Conservation (phyloP, 208 protist genomes). For the Leishmania major region DNA sequence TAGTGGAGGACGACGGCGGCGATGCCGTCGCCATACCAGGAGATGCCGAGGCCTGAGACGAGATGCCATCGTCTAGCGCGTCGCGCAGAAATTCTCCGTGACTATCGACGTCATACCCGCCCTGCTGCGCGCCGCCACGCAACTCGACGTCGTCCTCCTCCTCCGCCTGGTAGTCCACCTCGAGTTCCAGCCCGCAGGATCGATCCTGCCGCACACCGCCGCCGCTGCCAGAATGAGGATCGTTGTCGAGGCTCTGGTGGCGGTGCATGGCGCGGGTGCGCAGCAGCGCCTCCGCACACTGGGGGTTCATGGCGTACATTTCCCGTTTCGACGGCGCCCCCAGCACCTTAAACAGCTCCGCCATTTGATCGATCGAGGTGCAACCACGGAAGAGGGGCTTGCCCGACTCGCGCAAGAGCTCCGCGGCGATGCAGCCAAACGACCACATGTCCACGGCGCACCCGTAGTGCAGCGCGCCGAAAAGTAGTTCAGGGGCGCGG, state of each 20-base stretch:
- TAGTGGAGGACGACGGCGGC: background rate
- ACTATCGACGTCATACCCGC: constrained; percentile 4
- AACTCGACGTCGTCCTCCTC: background rate
- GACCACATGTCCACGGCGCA: constrained; percentile 93
- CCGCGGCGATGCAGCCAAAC: constrained; percentile 95
- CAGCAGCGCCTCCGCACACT: constrained; percentile 87
- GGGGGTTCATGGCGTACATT: constrained; percentile 97
- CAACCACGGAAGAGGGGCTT: constrained; percentile 91
- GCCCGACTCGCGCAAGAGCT: constrained; percentile 90
- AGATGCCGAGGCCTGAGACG: background rate
- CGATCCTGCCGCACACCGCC: background rate
- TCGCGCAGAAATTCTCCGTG: constrained; percentile 13
- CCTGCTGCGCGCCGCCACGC: background rate
- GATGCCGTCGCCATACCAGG: background rate
- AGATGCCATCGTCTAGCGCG: constrained; percentile 16
- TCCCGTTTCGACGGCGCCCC: constrained; percentile 91
- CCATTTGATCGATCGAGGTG: constrained; percentile 96
- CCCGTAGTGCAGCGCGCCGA: constrained; percentile 88
- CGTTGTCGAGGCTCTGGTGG: background rate
- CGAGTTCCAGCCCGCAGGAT: background rate
- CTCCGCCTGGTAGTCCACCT: background rate
- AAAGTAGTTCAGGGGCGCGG: constrained; percentile 94
- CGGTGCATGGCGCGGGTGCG: constrained; percentile 33
- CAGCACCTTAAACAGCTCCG: constrained; percentile 97
- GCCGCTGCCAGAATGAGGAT: background rate